A percentile compares a stretch with the other conserved stretches of the same genome.
Conservation (phyloP, 106 monocot species). For the Dendrobium nobile region DNA sequence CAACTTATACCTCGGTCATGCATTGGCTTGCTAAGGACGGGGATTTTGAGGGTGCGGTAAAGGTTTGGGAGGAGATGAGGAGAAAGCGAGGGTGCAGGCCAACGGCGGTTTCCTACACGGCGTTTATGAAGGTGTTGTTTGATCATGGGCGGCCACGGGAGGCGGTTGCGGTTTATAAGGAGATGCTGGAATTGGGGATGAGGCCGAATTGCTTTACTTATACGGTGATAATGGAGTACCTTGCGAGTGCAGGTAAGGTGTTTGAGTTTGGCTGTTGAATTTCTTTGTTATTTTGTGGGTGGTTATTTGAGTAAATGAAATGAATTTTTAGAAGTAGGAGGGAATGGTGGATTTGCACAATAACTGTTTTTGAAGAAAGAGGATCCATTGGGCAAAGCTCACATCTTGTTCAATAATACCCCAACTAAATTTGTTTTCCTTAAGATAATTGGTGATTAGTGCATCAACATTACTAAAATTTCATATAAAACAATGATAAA, state of each 20-base stretch:
- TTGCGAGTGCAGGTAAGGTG: conserved; percentile 49
- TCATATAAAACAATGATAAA: too few species aligned
- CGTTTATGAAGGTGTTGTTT: conserved; percentile 65
- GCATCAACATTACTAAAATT: too few species aligned
- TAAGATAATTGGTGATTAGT: too few species aligned
- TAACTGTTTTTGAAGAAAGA: too few species aligned
- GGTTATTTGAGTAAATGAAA: too few species aligned
- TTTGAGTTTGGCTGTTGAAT: neutral
- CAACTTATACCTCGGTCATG: conserved; percentile 52
- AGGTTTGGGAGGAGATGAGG: conserved; percentile 72
- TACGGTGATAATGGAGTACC: conserved; percentile 73
- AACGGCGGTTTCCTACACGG: conserved; percentile 71
- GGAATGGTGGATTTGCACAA: too few species aligned
- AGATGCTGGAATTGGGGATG: conserved; percentile 58
- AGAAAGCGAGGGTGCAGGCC: conserved; percentile 23
- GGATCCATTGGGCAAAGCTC: too few species aligned
- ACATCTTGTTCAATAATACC: too few species aligned
- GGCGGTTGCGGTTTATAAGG: conserved; percentile 42
- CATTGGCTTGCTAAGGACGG: conserved; percentile 59
- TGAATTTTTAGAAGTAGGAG: too few species aligned
- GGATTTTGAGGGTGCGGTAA: conserved; percentile 47
- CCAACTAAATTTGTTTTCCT: too few species aligned
- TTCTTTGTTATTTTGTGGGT: neutral
- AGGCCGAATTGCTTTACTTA: conserved; percentile 69
- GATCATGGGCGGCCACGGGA: conserved; percentile 39